Evolutionary conservation across 352 stramenopile genomes (phyloP), one percentile per base, ranked within the genome.

Genomic region (Phytophthora litchii): DNA sequence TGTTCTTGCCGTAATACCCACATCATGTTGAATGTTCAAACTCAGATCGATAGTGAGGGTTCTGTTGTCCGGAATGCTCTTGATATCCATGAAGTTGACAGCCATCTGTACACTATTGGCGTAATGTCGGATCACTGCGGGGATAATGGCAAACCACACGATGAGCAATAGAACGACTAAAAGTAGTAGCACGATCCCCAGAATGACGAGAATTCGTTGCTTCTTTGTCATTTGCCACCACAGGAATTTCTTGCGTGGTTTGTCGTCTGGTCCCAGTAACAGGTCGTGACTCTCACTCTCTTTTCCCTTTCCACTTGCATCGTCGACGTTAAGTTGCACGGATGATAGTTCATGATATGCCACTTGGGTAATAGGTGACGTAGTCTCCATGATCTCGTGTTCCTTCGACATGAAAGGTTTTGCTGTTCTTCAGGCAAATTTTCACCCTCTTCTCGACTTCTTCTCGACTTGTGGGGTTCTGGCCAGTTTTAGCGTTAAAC

Each of bases 31-130:
- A 1, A 87, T 54, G 43, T 67, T 74, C 7, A 92, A 35, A 21
- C 70, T 88, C 10, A 89, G 21, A 44, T 78, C 65, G 9, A 87
- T 67, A n/a, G 56, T 72, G 9, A 86, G 46, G 1, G 60, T 75
- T 37, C 65, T 49, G 42, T 74, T 74, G 25, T 74, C 62, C 16
- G 68, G 49, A 12, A 89, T 67, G 11, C 41, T 53, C 23, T 73
- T 51, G 42, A 92, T 67, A 44, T 90, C 82, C 41, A 92, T 63
- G 65, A 82, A 82, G 71, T 89, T 88, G 43, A 90, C 56, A 3
- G 36, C 61, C 40, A 92, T 45, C 35, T 78, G 36, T 23, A 89
- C 71, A 37, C 80, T 72, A 45, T 78, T 69, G 25, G 67, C 55
- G 51, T 80, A 78, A 42, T 73, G 68, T 43, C 82, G 75, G 51